phyloP scores from a whole-genome alignment of 192 early-diverging fungal genomes.

The Backusella sp. region DNA sequence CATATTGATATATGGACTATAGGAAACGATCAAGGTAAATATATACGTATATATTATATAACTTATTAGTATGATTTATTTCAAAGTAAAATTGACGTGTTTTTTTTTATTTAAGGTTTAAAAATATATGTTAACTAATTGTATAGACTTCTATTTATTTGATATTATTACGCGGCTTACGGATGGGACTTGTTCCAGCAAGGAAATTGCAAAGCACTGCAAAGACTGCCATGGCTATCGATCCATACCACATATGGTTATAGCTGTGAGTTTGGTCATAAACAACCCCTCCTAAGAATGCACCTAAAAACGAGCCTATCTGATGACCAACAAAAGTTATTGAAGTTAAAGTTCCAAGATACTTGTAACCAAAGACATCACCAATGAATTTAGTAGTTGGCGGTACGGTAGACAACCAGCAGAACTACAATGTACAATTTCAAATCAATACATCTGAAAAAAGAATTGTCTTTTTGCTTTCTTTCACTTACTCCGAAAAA shows the following conservation, averaged over 20 bases:
- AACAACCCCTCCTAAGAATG: slow-evolving; percentile 31
- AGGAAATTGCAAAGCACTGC: slow-evolving; percentile 14
- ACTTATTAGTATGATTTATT: no score
- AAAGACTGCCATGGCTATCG: slow-evolving; percentile 25
- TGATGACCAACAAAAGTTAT: slow-evolving; percentile 35
- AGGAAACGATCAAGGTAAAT: no score
- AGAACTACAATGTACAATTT: background rate
- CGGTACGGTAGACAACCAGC: slow-evolving; percentile 37
- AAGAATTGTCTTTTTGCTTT: background rate
- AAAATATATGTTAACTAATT: background rate
- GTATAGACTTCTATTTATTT: background rate
- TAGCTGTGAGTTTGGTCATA: slow-evolving; percentile 29
- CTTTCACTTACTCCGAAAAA: slow-evolving; percentile 32
- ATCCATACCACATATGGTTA: slow-evolving; percentile 31
- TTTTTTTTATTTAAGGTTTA: no score
- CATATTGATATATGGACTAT: no score
- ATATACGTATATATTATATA: no score
- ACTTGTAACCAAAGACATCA: slow-evolving; percentile 32
- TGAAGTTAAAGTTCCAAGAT: slow-evolving; percentile 33
- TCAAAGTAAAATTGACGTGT: no score
- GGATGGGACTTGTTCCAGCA: slow-evolving; percentile 6
- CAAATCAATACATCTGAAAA: background rate
- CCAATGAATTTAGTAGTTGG: slow-evolving; percentile 29
- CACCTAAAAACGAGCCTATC: slow-evolving; percentile 32
- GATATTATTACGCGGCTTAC: background rate